Base-by-base conservation (phyloP, 2,329 filamentous ascomycete genomes). In the Volutella citrinella region DNA sequence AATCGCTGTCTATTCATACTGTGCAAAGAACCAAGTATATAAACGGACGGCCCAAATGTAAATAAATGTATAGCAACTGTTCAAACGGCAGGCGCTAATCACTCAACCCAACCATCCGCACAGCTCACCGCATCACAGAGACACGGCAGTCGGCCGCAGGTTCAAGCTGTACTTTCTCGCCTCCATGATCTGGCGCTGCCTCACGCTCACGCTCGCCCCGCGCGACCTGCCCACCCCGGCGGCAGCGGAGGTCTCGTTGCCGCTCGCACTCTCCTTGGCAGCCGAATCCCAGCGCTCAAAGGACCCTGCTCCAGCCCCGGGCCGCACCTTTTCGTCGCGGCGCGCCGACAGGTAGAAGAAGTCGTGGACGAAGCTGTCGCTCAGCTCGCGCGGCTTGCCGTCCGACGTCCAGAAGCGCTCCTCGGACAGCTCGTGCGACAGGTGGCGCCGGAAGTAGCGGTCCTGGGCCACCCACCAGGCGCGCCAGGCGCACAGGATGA, bases 381-480 rank as follows among this genome's bases (percentile, higher is more conserved):
- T 64, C 8, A 70, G 54, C 19, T 59, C 51, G 9, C 66, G 56
- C 26, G 66, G 66, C 36, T 56, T 60, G 9, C 66, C 63, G 32
- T 69, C 65, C 8, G 61, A 56, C 2, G 67, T 70, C 66, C 66
- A 70, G 57, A 66, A 70, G 9, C 64, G 55, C 56, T 70, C 65
- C 51, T 69, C 65, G 42, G 64, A 68, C n/a, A 70, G 60, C 35
- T 70, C 67, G 38, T 59, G 57, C 40, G 63, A 67, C 8, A 70
- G 54, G 39, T 69, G 66, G 5, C 64, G 57, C 1, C 67, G 55
- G 48, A 70, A 70, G 50, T 63, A 68, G 3, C 67, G 59, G 45
- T 70, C 67, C 45, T 70, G 66, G 9, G 55, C 60, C 3, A 70
- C 66, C 67, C 67, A 70, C 67, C 67, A 70, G 2, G 61, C 64